Evolutionary conservation across 2,329 filamentous ascomycete species (phyloP).

Genomic region (Tympanopsis confertula): DNA sequence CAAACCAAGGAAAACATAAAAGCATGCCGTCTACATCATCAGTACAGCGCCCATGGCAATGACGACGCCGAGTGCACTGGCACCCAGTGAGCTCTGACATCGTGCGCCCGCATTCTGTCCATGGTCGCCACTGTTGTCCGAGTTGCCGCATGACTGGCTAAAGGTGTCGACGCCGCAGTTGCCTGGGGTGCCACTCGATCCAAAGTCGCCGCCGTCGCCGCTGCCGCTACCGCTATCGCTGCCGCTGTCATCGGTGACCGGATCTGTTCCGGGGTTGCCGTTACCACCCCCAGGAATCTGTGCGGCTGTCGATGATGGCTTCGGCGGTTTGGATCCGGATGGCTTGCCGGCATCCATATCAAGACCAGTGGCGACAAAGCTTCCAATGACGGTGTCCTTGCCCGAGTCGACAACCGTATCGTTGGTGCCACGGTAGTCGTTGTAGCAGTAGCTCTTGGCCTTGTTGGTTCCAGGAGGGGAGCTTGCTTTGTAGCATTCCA

Average conservation of each 20-base stretch:
- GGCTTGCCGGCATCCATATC: conserved; percentile 43
- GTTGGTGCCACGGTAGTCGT: conserved; percentile 53
- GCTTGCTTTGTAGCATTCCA: conserved; percentile 69
- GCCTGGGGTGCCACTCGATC: too few species aligned
- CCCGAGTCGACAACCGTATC: conserved; percentile 66
- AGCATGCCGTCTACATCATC: neutral
- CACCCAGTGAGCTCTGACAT: neutral
- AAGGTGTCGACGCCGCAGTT: conserved; percentile 9
- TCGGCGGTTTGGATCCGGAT: conserved; percentile 16
- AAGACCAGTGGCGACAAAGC: conserved; percentile 69
- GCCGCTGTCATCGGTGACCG: conserved; percentile 7
- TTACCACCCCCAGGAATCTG: conserved; percentile 15
- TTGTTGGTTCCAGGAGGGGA: conserved; percentile 54
- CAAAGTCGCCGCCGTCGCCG: conserved; percentile 6
- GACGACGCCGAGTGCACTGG: neutral
- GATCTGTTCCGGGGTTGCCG: conserved; percentile 9
- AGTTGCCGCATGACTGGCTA: conserved; percentile 14
- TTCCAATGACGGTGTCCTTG: conserved; percentile 65
- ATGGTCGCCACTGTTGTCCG: conserved; percentile 25
- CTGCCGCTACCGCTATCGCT: conserved; percentile 6
- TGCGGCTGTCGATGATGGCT: conserved; percentile 5
- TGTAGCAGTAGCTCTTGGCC: conserved; percentile 67
- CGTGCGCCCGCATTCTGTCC: conserved; percentile 3
- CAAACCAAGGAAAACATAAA: too few species aligned
- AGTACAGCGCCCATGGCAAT: neutral